Conservation (phyloP, 2,329 filamentous ascomycete species). For the Colletotrichum sp. region DNA sequence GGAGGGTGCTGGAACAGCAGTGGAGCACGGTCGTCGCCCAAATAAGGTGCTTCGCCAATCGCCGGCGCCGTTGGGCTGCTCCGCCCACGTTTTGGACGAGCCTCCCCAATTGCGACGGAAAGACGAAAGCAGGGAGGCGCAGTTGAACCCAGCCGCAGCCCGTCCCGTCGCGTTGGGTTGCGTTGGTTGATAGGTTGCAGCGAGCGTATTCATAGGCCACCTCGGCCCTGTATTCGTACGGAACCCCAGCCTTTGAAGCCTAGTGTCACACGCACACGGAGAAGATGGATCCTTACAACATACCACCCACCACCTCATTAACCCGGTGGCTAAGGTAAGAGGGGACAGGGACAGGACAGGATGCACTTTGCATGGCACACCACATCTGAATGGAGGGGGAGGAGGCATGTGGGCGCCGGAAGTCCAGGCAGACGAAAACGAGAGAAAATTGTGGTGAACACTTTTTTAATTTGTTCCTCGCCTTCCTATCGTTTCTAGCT, state of each 20-base stretch:
- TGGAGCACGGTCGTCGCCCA: constrained; percentile 1
- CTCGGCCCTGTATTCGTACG: neutral
- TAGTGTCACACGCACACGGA: neutral
- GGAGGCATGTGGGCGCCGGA: neutral
- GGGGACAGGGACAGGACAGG: neutral
- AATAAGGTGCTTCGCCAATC: constrained; percentile 1
- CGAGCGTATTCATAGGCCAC: neutral
- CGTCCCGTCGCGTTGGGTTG: constrained; percentile 4
- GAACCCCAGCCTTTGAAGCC: neutral
- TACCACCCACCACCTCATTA: neutral
- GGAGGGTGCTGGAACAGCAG: constrained; percentile 11
- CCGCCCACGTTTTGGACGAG: constrained; percentile 7
- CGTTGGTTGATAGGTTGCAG: neutral
- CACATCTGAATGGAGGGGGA: neutral
- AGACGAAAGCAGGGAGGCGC: constrained; percentile 18
- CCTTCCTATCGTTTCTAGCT: neutral
- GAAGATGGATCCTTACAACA: neutral
- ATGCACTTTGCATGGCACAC: neutral
- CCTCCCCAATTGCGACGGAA: constrained; percentile 6
- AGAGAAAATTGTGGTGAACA: neutral
- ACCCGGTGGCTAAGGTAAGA: neutral
- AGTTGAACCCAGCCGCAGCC: neutral
- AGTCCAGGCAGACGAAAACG: neutral
- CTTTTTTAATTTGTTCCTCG: neutral
- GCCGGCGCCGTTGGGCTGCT: constrained; percentile 8